A percentile compares a stretch with the other conserved stretches of the same genome.
Conservation (phyloP, 352 stramenopile genomes). For the Pythium pyrilobum region DNA sequence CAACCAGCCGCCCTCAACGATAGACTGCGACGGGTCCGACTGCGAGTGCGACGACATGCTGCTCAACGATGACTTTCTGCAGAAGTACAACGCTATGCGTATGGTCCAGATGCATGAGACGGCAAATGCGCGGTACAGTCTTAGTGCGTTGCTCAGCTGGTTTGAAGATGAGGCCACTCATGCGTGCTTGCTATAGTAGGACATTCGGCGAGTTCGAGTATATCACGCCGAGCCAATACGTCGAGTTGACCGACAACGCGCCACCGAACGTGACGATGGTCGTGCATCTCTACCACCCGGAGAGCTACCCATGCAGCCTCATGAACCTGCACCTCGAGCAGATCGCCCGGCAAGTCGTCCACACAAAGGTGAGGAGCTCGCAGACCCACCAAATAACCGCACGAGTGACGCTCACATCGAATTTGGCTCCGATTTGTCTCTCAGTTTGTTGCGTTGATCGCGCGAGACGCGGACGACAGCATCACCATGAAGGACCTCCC, state of each 20-base stretch:
- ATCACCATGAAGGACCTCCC: slow-evolving; percentile 66
- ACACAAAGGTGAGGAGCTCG: slow-evolving; percentile 79
- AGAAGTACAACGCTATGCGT: slow-evolving; percentile 55
- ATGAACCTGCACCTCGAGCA: slow-evolving; percentile 61
- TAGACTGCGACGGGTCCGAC: slow-evolving; percentile 9
- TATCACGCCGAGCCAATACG: slow-evolving; percentile 50
- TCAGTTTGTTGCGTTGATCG: slow-evolving; percentile 59
- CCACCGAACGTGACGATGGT: slow-evolving; percentile 23
- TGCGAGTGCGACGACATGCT: slow-evolving; percentile 33
- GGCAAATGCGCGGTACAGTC: slow-evolving; percentile 19
- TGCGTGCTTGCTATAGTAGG: slow-evolving; percentile 15
- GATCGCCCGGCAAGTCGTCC: slow-evolving; percentile 45
- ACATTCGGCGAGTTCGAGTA: slow-evolving; percentile 54
- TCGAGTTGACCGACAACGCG: slow-evolving; percentile 34
- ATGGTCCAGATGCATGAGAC: slow-evolving; percentile 55
- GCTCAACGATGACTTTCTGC: slow-evolving; percentile 50
- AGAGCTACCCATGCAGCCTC: slow-evolving; percentile 68
- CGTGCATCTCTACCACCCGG: slow-evolving; percentile 62
- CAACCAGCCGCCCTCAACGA: background rate
- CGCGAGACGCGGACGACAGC: slow-evolving; percentile 58
- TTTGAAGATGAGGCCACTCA: background rate
- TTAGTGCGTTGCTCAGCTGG: background rate
- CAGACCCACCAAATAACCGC: too few relatives aligned
- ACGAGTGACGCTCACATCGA: background rate
- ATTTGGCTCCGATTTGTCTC: background rate